Conservation (phyloP, 202 grass and related monocot species). For the Musa balbisiana region DNA sequence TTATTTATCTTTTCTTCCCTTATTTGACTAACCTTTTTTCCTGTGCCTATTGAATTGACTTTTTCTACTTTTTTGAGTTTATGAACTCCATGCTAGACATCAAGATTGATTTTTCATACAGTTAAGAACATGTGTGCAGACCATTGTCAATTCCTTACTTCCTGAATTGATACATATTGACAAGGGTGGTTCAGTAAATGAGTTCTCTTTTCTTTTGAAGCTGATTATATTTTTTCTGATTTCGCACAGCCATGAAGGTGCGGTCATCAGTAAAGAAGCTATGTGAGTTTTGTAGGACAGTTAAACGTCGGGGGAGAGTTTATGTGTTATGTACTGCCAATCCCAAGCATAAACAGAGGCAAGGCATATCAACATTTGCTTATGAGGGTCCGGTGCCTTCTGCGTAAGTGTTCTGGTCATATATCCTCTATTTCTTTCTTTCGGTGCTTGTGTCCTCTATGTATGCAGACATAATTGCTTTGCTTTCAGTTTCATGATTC, state of each 20-base stretch:
- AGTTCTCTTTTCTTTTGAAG: background rate
- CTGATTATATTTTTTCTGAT: background rate
- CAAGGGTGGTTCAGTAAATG: too few relatives aligned
- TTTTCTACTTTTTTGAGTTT: too few relatives aligned
- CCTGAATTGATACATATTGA: too few relatives aligned
- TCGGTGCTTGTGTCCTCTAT: too few relatives aligned
- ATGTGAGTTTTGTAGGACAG: conserved; percentile 74
- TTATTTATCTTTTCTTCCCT: too few relatives aligned
- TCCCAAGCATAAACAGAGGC: conserved; percentile 91
- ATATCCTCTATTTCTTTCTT: background rate
- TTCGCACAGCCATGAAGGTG: conserved; percentile 69
- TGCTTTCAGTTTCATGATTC: background rate
- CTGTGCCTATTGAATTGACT: too few relatives aligned
- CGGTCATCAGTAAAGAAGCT: conserved; percentile 86
- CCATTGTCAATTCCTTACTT: too few relatives aligned
- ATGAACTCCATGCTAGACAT: too few relatives aligned
- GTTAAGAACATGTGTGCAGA: too few relatives aligned
- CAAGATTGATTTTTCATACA: too few relatives aligned
- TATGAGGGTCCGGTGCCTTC: conserved; percentile 19
- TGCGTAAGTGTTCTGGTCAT: background rate
- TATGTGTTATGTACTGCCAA: conserved; percentile 81
- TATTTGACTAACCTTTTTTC: too few relatives aligned
- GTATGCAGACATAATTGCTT: background rate
- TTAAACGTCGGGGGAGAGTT: conserved; percentile 84
- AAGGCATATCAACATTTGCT: conserved; percentile 83